Base-by-base conservation (phyloP, 768 basidiomycete species). In the Suillus placidus region DNA sequence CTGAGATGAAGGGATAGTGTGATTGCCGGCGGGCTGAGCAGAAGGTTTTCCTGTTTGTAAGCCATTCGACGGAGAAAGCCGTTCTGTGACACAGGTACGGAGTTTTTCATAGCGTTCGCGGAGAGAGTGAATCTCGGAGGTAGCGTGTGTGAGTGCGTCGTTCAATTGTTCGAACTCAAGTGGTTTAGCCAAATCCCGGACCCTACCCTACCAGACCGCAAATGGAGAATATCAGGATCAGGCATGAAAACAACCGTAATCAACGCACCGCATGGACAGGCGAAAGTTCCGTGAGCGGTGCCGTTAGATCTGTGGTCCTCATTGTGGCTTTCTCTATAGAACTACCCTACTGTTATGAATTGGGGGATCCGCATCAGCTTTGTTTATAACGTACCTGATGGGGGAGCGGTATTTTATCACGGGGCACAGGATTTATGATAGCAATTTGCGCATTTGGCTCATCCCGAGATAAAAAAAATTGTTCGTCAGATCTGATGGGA, bases 161-260 rank as follows among this genome's bases (percentile, higher is more conserved):
- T 75, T 73, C 64, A 76, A 12, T 6, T 76, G 65, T 13, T 73
- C 69, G 12, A 78, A 68, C 5, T 70, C 73, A 54, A 78, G 67
- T 0, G 68, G 70, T 9, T 37, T 62, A 7, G 35, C 57, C 30
- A 67, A 38, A 40, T 40, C 38, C 18, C 30, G 16, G 18, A 42
- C 40, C 40, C 18, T 30, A 42, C 16, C 37, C 58, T 42, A 42
- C 26, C 58, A 42, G 3, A 42, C 26, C 38, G 9, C 26, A 40
- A 23, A 26, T 4, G 26, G 26, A 20, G 18, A 20, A 10, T 13
- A 30, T 32, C 18, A 32, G 26, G 58, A 60, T 60, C 26, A 30
- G 26, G 30, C 26, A 6, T 13, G 9, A 32, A 18, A 30, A 20
- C 8, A 14, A 32, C 6, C 9, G 26, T 42, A 3, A 12, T 30